Evolutionary conservation across 176 grass and related monocot species (phyloP), one percentile per base, ranked within the genome.

Genomic region (Carex cristatella): DNA sequence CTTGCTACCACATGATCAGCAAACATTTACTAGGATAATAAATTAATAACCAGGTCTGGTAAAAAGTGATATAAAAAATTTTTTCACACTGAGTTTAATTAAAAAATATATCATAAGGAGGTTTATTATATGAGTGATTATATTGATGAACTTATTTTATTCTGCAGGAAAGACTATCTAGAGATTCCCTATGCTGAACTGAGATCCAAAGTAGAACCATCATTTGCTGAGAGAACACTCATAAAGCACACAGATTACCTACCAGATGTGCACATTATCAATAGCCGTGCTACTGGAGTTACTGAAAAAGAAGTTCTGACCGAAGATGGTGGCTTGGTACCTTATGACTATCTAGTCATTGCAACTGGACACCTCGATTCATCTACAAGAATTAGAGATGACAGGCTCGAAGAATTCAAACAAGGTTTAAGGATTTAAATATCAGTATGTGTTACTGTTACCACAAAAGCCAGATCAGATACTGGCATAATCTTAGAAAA

Each of bases 221-320:
- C 44, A 67, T 79, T 91, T 86, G 86, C 83, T 53, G 53, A 81
- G 19, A 91, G 81, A n/a, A 75, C 86, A 77, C 67, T 88, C 80
- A 78, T 88, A 77, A 91, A 86, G 68, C 89, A 91, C 83, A 88
- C 10, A 46, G 86, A 91, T 83, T 86, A 83, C 61, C 85, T 91
- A 59, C 75, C 58, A 16, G 49, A 82, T 19, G 62, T 44, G 69
- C 79, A 18, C 72, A 81, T 91, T 75, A 79, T 91, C 38, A 83
- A 77, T 48, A 72, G 23, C 18, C 75, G 63, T 79, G 83, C 83
- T 79, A 35, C 44, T 83, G 61, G 87, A 62, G 54, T 91, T 66
- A 91, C 76, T 10, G 79, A 62, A 79, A 81, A 85, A n/a, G 79
- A 87, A 16, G 89, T 91, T 79, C 42, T 91, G 12, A 83, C 61